Evolutionary conservation across 257 asterid genomes (phyloP).

Genomic region (Solanum clarkiae): DNA sequence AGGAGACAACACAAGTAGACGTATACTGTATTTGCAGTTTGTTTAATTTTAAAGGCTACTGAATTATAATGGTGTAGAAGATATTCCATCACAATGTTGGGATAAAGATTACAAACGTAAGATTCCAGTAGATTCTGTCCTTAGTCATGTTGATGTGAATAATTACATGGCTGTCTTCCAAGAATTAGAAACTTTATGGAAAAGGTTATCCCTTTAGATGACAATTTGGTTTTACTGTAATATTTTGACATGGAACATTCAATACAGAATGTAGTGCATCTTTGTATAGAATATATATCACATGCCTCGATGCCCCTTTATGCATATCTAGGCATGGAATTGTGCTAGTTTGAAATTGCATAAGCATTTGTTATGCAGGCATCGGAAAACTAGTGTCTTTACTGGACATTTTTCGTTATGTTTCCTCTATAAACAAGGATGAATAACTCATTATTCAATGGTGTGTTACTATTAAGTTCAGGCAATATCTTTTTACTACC

Average conservation of each 20-base stretch:
- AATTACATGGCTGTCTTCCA: slow-evolving; percentile 24
- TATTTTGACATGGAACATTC: not conserved
- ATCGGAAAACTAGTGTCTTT: not conserved
- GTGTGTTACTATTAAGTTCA: not conserved
- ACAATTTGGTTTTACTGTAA: slow-evolving; percentile 1
- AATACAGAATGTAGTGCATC: not conserved
- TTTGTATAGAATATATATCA: not conserved
- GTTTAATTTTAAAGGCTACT: slow-evolving; percentile 43
- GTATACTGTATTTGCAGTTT: slow-evolving; percentile 48
- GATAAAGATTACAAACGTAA: slow-evolving; percentile 23
- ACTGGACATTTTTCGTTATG: not conserved
- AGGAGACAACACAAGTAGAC: slow-evolving; percentile 35
- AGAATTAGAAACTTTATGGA: slow-evolving; percentile 22
- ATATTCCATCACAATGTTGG: slow-evolving; percentile 47
- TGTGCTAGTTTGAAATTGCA: not conserved
- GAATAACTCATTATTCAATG: not conserved
- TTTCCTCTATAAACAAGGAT: not conserved
- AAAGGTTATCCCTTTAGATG: slow-evolving; percentile 12
- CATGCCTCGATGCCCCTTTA: not conserved
- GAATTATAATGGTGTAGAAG: slow-evolving; percentile 38
- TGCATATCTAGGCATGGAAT: not conserved
- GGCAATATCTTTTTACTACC: not conserved
- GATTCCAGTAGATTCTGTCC: not conserved
- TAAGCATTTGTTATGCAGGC: not conserved
- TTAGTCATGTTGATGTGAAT: slow-evolving; percentile 14